Conservation (phyloP, 176 grass and related monocot species). For the Rhipidocladum racemiflorum region DNA sequence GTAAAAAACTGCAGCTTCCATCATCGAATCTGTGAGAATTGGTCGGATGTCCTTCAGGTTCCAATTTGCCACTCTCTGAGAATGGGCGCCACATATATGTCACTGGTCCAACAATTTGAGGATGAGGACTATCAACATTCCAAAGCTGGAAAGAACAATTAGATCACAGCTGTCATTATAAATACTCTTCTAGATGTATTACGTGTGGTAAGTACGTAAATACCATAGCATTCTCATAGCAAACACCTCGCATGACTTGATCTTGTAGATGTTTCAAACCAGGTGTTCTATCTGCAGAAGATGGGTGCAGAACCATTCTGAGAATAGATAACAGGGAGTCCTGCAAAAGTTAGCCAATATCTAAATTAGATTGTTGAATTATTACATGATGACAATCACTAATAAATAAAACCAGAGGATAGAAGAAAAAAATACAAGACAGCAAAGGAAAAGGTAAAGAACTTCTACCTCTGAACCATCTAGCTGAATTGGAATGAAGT, state of each 20-base stretch:
- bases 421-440: neutral
- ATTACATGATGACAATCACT: neutral
- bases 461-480: conserved; percentile 61
- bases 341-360: conserved; percentile 37
- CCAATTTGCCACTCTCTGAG: conserved; percentile 15
- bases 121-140: conserved; percentile 27
- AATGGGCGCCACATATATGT: conserved; percentile 72
- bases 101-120: conserved; percentile 61
- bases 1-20: conserved; percentile 13
- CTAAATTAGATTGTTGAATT: neutral
- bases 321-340: conserved; percentile 52
- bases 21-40: conserved; percentile 17
- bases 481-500: conserved; percentile 62
- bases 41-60: conserved; percentile 17
- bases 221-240: conserved; percentile 78
- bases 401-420: neutral
- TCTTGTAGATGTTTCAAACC: conserved; percentile 27
- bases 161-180: conserved; percentile 7
- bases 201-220: conserved; percentile 29
- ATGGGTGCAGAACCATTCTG: conserved; percentile 54
- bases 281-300: conserved; percentile 23
- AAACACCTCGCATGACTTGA: conserved; percentile 57
- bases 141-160: conserved; percentile 63
- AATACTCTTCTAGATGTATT: conserved; percentile 12
- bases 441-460: neutral